phyloP scores from a whole-genome alignment of 1,284 basidiomycete genomes.

The Neonothopanus nambi region DNA sequence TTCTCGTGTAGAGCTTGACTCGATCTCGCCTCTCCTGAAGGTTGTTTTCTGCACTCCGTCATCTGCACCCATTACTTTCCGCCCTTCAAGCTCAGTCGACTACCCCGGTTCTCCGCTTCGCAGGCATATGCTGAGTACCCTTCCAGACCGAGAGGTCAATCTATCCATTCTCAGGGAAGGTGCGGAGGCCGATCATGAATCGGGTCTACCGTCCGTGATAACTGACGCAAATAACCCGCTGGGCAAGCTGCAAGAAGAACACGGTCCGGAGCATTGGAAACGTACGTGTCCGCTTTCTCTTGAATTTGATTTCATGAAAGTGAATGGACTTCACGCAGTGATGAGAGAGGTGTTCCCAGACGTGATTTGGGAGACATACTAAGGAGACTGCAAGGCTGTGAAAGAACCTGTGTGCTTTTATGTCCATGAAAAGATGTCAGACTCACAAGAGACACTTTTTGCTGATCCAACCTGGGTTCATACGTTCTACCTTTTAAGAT shows the following conservation, averaged over 20 bases:
- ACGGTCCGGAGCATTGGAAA: constrained; percentile 74
- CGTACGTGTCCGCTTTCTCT: constrained; percentile 43
- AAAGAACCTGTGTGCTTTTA: background rate
- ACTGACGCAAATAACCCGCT: constrained; percentile 63
- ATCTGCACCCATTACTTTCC: constrained; percentile 61
- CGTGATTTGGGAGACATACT: constrained; percentile 65
- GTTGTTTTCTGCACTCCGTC: constrained; percentile 80
- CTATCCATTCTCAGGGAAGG: constrained; percentile 46
- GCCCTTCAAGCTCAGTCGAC: constrained; percentile 52
- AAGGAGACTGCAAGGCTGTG: constrained; percentile 12
- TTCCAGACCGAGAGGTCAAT: constrained; percentile 56
- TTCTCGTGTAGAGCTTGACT: background rate
- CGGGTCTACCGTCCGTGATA: constrained; percentile 35
- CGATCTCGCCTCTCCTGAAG: constrained; percentile 34
- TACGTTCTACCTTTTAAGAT: too few species aligned
- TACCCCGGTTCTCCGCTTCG: constrained; percentile 70
- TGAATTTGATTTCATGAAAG: background rate
- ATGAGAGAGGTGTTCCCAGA: constrained; percentile 63
- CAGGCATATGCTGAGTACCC: constrained; percentile 45
- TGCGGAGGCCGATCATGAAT: constrained; percentile 35
- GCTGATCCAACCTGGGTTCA: too few species aligned
- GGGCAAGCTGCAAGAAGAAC: constrained; percentile 57
- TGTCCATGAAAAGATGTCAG: too few species aligned
- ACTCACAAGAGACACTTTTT: too few species aligned
- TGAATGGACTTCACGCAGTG: constrained; percentile 32